Percentiles rank a stretch among this genome's conserved stretches.
These are phyloP conservation scores for Ambrosia trifida DNA, from an alignment of 129 eudicot genomes.

Conservation along the genomic window DNA sequence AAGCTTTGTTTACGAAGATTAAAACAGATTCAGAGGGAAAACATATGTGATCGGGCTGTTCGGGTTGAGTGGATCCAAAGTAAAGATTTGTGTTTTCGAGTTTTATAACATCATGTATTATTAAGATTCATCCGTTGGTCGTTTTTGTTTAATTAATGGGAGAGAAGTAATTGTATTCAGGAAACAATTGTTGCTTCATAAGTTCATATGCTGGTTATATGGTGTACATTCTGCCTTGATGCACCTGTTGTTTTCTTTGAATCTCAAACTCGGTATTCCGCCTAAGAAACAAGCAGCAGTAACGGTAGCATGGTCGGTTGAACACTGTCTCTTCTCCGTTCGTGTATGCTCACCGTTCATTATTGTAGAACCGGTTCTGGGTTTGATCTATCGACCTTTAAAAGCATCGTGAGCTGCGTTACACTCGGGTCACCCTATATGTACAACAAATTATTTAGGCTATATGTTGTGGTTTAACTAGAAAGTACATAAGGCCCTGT, in stretches of 20 bases:
- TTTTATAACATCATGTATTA: slow-evolving; percentile 27
- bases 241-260: background rate
- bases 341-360: no score
- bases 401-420: no score
- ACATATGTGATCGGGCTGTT: slow-evolving; percentile 24
- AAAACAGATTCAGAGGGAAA: slow-evolving; percentile 11
- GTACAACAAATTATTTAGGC: no score
- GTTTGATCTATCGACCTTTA: no score
- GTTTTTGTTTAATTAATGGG: slow-evolving; percentile 18
- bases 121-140: slow-evolving; percentile 19
- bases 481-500: no score
- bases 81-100: slow-evolving; percentile 22
- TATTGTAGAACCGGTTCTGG: no score
- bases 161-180: slow-evolving; percentile 30
- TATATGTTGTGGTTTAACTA: no score
- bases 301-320: no score
- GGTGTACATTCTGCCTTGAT: slow-evolving; percentile 26
- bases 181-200: slow-evolving; percentile 31
- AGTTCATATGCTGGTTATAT: slow-evolving; percentile 25
- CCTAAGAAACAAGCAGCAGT: no score
- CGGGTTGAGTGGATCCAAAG: slow-evolving; percentile 1
- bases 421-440: no score
- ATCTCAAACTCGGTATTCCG: no score
- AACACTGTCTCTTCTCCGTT: no score
- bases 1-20: slow-evolving; percentile 12